Conservation (phyloP, 1,284 basidiomycete genomes). For the Laetiporus sulphureus region DNA sequence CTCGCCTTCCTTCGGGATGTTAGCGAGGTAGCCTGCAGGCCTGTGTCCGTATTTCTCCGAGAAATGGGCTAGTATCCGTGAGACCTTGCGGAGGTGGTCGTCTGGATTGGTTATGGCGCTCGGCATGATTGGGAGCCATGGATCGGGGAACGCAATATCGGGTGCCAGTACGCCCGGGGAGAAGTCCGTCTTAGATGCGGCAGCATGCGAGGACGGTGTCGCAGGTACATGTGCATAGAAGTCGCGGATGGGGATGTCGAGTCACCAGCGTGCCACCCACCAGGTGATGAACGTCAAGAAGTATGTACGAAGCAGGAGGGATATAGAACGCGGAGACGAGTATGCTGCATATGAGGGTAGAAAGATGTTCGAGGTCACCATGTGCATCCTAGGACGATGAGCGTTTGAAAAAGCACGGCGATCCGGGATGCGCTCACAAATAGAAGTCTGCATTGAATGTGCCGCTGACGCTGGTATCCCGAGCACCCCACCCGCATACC, state of each 20-base stretch:
- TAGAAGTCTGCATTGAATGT: conserved; percentile 39
- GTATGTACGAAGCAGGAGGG: conserved; percentile 31
- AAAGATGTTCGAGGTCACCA: conserved; percentile 41
- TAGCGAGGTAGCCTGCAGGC: conserved; percentile 1
- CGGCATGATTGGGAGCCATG: conserved; percentile 50
- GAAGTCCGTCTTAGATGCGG: conserved; percentile 26
- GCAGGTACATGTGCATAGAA: conserved; percentile 28
- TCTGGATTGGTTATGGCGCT: conserved; percentile 45
- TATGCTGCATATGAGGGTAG: conserved; percentile 27
- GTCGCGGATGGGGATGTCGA: conserved; percentile 25
- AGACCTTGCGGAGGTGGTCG: conserved; percentile 56
- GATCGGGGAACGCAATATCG: conserved; percentile 32
- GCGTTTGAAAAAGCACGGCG: neutral
- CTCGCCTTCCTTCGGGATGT: neutral
- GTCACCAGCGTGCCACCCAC: conserved; percentile 33
- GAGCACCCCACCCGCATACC: conserved; percentile 30
- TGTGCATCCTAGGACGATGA: conserved; percentile 30
- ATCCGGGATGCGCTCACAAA: conserved; percentile 23
- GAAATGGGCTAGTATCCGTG: conserved; percentile 51
- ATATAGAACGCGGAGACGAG: conserved; percentile 21
- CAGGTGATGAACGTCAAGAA: conserved; percentile 24
- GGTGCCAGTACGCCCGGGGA: conserved; percentile 28
- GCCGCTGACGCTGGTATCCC: conserved; percentile 12
- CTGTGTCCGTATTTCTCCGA: conserved; percentile 39
- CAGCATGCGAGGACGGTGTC: conserved; percentile 15